phyloP scores from a whole-genome alignment of 1,284 basidiomycete genomes.

The Porodaedalea pini region DNA sequence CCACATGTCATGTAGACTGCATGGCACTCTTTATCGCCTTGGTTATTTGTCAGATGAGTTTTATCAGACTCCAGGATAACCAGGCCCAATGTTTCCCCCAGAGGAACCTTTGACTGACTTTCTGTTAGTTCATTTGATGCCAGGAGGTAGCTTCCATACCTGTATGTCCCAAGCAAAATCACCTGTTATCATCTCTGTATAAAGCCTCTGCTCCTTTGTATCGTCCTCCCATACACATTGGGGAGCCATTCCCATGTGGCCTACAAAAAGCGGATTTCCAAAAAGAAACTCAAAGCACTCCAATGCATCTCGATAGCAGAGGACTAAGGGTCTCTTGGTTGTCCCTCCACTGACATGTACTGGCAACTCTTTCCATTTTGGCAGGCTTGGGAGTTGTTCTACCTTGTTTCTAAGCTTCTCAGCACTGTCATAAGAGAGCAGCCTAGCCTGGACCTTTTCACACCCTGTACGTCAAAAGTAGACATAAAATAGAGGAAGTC shows the following conservation, averaged over 20 bases:
- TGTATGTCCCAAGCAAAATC: background rate
- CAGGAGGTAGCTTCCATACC: background rate
- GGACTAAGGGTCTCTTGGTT: background rate
- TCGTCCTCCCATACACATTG: background rate
- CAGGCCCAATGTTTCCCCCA: background rate
- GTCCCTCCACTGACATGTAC: background rate
- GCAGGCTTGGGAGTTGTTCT: background rate
- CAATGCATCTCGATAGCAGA: background rate
- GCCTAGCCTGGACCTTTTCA: background rate
- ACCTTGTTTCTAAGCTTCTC: background rate
- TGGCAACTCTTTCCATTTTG: background rate
- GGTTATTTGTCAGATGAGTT: background rate
- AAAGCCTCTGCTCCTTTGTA: background rate
- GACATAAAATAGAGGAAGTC: no score
- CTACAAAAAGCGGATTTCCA: background rate
- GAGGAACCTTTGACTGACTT: background rate
- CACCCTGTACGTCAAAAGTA: background rate
- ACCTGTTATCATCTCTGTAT: background rate
- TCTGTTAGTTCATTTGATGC: background rate
- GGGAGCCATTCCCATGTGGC: background rate
- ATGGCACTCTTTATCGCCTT: background rate
- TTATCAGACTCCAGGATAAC: slow-evolving; percentile 3
- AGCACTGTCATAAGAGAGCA: background rate
- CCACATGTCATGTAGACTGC: background rate
- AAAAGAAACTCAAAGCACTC: background rate